Conservation (phyloP, 2,329 filamentous ascomycete species). For the Diplodia seriata region DNA sequence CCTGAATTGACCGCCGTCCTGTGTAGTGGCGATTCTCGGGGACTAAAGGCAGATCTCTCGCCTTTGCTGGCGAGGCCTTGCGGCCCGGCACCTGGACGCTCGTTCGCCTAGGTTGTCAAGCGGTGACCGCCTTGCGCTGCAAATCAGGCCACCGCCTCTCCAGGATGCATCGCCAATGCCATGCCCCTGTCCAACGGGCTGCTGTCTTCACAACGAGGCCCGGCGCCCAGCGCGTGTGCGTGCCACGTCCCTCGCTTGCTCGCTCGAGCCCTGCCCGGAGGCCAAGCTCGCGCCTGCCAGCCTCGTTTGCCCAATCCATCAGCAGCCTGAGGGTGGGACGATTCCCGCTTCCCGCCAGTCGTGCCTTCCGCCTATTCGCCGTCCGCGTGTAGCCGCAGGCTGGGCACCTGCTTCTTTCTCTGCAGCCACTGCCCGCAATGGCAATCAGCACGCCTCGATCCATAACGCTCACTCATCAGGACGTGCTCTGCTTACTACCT, state of each 20-base stretch:
- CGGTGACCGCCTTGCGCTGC: constrained; percentile 21
- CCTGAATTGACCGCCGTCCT: background rate
- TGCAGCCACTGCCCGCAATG: background rate
- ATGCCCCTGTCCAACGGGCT: constrained; percentile 10
- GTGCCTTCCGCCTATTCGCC: background rate
- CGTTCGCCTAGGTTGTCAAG: background rate
- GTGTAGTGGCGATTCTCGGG: background rate
- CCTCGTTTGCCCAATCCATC: constrained; percentile 4
- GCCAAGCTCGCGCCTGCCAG: constrained; percentile 20
- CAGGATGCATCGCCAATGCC: background rate
- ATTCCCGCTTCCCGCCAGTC: background rate
- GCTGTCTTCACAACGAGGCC: background rate
- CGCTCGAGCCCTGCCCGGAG: background rate
- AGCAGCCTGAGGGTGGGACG: constrained; percentile 5
- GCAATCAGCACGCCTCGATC: background rate
- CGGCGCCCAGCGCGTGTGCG: constrained; percentile 4
- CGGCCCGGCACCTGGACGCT: background rate
- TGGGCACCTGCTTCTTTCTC: background rate
- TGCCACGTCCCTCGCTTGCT: constrained; percentile 8
- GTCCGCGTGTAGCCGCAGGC: constrained; percentile 6
- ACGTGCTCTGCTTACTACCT: background rate
- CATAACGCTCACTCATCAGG: background rate
- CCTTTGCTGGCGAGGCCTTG: background rate
- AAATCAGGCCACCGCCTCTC: constrained; percentile 29
- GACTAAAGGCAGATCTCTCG: constrained; percentile 15